phyloP scores from a whole-genome alignment of 106 monocot species.

The Acorus gramineus region DNA sequence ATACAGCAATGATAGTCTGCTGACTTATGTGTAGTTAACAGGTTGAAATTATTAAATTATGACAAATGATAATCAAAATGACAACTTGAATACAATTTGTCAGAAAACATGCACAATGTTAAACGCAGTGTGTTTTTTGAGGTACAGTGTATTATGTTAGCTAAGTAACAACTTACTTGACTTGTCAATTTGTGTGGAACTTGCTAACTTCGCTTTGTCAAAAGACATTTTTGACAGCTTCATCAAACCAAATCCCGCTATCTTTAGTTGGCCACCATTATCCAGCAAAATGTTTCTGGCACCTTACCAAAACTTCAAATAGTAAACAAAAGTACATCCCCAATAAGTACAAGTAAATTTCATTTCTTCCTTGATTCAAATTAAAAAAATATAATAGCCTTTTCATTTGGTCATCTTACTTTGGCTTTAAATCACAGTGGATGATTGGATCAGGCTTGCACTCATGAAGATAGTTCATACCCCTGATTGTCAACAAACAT shows the following conservation, averaged over 20 bases:
- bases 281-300: conserved; percentile 94
- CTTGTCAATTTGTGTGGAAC: conserved; percentile 22
- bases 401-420: conserved; percentile 51
- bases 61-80: too few relatives aligned
- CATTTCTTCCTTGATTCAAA: neutral
- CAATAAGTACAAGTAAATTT: conserved; percentile 10
- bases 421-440: conserved; percentile 58
- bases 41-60: too few relatives aligned
- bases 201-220: conserved; percentile 47
- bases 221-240: conserved; percentile 63
- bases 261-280: conserved; percentile 69
- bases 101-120: too few relatives aligned
- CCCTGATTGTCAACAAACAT: conserved; percentile 41
- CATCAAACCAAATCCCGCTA: conserved; percentile 83
- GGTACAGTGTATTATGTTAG: too few relatives aligned
- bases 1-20: too few relatives aligned
- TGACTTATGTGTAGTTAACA: too few relatives aligned
- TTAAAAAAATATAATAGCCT: conserved; percentile 2
- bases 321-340: conserved; percentile 42
- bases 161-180: conserved; percentile 34
- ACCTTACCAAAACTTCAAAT: conserved; percentile 79
- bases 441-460: conserved; percentile 79
- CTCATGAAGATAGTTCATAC: conserved; percentile 76
- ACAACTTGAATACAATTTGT: too few relatives aligned
- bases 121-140: too few relatives aligned